Evolutionary conservation across 306 rosid genomes (phyloP), one percentile per base, ranked within the genome.

Genomic region (Quercus ilex): DNA sequence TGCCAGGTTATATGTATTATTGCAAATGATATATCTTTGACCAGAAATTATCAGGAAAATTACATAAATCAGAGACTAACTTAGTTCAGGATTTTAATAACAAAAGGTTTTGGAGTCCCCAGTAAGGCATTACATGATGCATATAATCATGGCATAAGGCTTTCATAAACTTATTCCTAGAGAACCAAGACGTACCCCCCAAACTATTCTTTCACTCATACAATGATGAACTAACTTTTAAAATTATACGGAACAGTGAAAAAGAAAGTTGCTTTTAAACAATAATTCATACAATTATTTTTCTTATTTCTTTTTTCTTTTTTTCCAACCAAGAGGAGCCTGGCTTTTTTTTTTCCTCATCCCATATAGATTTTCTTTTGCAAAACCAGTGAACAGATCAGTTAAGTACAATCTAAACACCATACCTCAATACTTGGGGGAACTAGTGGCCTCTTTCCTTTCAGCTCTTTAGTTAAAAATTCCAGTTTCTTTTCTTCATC

Each of bases 401-500:
- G 49, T 64, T 20, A 35, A 46, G 15, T 20, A 49, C 55, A 20
- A 60, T 55, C 31, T 38, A 63, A 73, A 26, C 3, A 77, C 26
- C 78, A 88, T 72, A 94, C 98, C 94, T 92, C 88, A 69, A 94
- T 90, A 76, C 86, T 90, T 55, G 74, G 79, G 41, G 98, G 96
- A 85, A 94, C 93, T 19, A 94, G 91, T 4, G 98, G 98, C 70
- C 98, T 88, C 89, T 94, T 94, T 80, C 98, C 98, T 80, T 90
- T 94, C 57, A 94, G 90, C 83, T 94, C 98, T 85, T 85, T 85
- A 4, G 93, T 82, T 77, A 94, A 83, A 87, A 94, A 94, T 52
- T 90, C 88, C 83, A 94, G 85, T 75, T 90, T 94, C 90, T 89
- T 92, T 76, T 91, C 98, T 88, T 94, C 98, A 83, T 90, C 93